Conservation (phyloP, 805 yeast genomes). For the Clavispora asparagi region DNA sequence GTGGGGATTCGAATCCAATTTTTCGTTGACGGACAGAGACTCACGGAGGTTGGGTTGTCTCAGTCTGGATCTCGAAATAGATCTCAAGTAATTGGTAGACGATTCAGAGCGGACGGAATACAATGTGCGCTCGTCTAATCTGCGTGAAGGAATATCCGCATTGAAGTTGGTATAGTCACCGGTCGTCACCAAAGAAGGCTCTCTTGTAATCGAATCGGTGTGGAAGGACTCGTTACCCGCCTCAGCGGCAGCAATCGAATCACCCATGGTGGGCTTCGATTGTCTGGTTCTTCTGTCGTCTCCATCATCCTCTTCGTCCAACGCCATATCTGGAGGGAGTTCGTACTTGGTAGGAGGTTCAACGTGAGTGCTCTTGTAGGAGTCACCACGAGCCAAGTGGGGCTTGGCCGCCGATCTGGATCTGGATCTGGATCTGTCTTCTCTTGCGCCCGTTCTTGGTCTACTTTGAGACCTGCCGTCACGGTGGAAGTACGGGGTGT, state of each 20-base stretch:
- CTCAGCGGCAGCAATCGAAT: conserved; percentile 40
- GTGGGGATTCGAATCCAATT: conserved; percentile 25
- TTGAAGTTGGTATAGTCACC: conserved; percentile 44
- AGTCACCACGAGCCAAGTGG: conserved; percentile 73
- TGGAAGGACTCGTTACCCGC: conserved; percentile 5
- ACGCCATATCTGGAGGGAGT: conserved; percentile 35
- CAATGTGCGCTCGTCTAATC: conserved; percentile 14
- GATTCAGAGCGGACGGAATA: conserved; percentile 35
- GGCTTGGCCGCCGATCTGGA: conserved; percentile 35
- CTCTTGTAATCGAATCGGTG: conserved; percentile 17
- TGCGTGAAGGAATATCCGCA: conserved; percentile 26
- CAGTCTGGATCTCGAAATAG: conserved; percentile 61
- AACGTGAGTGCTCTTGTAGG: conserved; percentile 55
- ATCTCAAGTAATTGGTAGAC: conserved; percentile 54
- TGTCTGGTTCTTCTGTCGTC: conserved; percentile 39
- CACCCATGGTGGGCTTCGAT: conserved; percentile 40
- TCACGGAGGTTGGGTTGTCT: conserved; percentile 23
- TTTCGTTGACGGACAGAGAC: conserved; percentile 17
- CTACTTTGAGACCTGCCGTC: conserved; percentile 19
- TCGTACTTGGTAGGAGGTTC: conserved; percentile 42
- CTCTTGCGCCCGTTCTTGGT: conserved; percentile 27
- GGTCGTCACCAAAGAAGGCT: conserved; percentile 38
- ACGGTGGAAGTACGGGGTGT: conserved; percentile 14
- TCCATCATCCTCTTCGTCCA: conserved; percentile 22
- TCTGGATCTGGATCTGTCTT: conserved; percentile 20